phyloP scores from a whole-genome alignment of 2,329 filamentous ascomycete genomes.

The Phaeophleospora eucalypticola region DNA sequence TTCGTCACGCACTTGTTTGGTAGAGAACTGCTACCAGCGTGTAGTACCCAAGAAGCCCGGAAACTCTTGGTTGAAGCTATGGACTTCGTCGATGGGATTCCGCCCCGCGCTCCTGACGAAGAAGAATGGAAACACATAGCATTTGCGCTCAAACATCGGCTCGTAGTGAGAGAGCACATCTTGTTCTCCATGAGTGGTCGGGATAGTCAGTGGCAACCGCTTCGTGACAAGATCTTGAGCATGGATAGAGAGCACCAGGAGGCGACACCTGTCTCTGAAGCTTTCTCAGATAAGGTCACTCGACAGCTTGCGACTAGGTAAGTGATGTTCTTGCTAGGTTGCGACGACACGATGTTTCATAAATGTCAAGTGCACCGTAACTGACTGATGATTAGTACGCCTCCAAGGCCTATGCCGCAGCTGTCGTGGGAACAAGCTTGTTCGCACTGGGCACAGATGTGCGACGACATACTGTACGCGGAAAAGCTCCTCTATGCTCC shows the following conservation, averaged over 20 bases:
- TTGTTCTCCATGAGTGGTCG: constrained; percentile 38
- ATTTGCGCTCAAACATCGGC: constrained; percentile 44
- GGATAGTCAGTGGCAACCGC: background rate
- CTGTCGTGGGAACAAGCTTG: constrained; percentile 69
- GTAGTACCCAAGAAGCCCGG: constrained; percentile 56
- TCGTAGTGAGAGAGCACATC: constrained; percentile 64
- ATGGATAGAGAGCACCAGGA: constrained; percentile 43
- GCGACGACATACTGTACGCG: constrained; percentile 64
- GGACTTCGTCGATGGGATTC: constrained; percentile 41
- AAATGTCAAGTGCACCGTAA: too few species aligned
- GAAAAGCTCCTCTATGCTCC: constrained; percentile 18
- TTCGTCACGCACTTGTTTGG: constrained; percentile 92
- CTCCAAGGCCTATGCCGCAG: constrained; percentile 82
- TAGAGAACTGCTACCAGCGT: constrained; percentile 65
- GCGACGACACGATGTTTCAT: too few species aligned
- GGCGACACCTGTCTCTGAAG: constrained; percentile 63
- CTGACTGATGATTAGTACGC: too few species aligned
- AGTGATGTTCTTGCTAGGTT: too few species aligned
- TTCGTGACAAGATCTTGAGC: background rate
- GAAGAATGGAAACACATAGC: too few species aligned
- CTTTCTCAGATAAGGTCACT: constrained; percentile 88
- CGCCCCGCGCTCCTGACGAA: background rate
- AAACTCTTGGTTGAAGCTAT: constrained; percentile 53
- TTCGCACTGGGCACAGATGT: constrained; percentile 64
- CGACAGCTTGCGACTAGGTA: constrained; percentile 71